phyloP scores from a whole-genome alignment of 306 rosid genomes.

The Benincasa hispida region DNA sequence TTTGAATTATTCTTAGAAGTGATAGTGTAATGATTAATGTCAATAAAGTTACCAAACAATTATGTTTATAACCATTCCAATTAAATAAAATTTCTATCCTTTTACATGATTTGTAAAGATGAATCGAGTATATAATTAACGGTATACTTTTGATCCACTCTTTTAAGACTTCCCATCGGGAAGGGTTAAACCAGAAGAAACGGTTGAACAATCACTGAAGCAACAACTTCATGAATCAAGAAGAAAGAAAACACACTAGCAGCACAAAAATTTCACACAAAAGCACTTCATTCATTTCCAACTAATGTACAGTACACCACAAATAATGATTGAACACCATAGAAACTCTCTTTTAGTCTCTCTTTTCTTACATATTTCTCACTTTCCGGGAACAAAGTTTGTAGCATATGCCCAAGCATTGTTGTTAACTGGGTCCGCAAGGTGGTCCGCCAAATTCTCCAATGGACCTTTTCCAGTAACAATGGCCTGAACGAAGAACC shows the following conservation, averaged over 20 bases:
- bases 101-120: too few species aligned
- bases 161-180: too few species aligned
- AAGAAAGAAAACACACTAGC: neutral
- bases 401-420: slow-evolving; percentile 62
- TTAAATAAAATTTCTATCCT: too few species aligned
- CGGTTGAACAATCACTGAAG: neutral
- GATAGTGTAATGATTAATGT: neutral
- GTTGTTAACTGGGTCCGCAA: slow-evolving; percentile 58
- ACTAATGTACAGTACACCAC: neutral
- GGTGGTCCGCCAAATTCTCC: slow-evolving; percentile 53
- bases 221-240: neutral
- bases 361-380: neutral
- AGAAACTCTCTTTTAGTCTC: neutral
- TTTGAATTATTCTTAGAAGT: neutral
- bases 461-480: slow-evolving; percentile 50
- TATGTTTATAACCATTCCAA: too few species aligned
- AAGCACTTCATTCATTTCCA: neutral
- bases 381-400: slow-evolving; percentile 62
- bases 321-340: neutral
- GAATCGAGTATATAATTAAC: too few species aligned
- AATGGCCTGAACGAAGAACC: slow-evolving; percentile 53
- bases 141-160: neutral
- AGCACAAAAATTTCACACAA: neutral
- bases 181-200: neutral
- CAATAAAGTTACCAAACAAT: too few species aligned